These are phyloP conservation scores for Chalciporus chontae DNA, from an alignment of 768 basidiomycete species.

Conservation along the genomic window DNA sequence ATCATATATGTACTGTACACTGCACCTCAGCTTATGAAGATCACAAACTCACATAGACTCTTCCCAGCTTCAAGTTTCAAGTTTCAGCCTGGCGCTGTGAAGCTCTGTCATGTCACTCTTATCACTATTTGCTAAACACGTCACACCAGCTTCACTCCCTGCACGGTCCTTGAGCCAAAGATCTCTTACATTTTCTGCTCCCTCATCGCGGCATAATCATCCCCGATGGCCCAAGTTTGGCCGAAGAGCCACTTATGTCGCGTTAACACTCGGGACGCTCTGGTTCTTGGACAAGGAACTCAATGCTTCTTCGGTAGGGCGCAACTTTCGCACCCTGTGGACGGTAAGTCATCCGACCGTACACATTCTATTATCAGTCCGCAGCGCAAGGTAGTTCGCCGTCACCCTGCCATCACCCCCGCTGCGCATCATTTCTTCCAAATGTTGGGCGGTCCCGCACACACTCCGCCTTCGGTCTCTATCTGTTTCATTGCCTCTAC, in stretches of 20 bases:
- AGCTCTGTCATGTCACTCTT: not conserved
- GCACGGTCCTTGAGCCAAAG: not conserved
- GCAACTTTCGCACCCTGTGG: slow-evolving; percentile 49
- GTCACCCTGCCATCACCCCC: not conserved
- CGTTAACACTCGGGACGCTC: slow-evolving; percentile 27
- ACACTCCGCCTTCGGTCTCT: not conserved
- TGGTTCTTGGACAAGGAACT: slow-evolving; percentile 41
- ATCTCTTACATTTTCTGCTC: not conserved
- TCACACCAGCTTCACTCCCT: no score
- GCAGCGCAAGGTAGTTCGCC: not conserved
- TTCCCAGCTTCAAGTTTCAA: no score
- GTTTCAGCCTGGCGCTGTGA: not conserved
- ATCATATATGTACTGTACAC: no score
- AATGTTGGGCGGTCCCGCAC: no score
- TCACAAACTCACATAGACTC: not conserved
- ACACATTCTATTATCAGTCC: not conserved
- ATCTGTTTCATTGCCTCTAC: not conserved
- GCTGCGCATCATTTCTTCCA: no score
- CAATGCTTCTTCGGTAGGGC: slow-evolving; percentile 45
- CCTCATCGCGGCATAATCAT: not conserved
- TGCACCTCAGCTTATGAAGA: no score
- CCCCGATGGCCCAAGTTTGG: slow-evolving; percentile 14
- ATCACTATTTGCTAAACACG: not conserved
- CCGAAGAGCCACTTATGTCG: slow-evolving; percentile 23
- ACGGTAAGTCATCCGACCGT: slow-evolving; percentile 40